These are phyloP conservation scores for Phoma sp. DNA, from an alignment of 2,329 filamentous ascomycete genomes.

Conservation along the genomic window DNA sequence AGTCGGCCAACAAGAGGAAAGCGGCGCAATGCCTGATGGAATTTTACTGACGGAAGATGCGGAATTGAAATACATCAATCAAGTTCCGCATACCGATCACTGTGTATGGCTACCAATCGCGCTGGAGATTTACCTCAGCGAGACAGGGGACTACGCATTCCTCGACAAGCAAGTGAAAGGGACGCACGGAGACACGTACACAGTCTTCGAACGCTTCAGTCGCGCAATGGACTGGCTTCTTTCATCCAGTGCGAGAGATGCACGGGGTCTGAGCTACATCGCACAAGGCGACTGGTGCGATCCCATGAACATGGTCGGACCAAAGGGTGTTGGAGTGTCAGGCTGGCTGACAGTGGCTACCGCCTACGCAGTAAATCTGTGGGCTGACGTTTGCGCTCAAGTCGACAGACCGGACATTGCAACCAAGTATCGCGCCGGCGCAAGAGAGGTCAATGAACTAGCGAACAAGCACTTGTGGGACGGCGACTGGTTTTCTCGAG, in stretches of 20 bases:
- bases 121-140: slow-evolving; percentile 61
- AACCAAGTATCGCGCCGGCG: slow-evolving; percentile 54
- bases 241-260: slow-evolving; percentile 53
- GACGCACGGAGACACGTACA: slow-evolving; percentile 54
- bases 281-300: slow-evolving; percentile 68
- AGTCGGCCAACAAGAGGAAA: slow-evolving; percentile 61
- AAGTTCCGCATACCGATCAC: slow-evolving; percentile 66
- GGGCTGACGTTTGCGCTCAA: slow-evolving; percentile 60
- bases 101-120: slow-evolving; percentile 65
- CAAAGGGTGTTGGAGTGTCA: slow-evolving; percentile 63
- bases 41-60: slow-evolving; percentile 61
- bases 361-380: slow-evolving; percentile 60
- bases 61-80: slow-evolving; percentile 67
- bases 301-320: slow-evolving; percentile 68
- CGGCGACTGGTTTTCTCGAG: slow-evolving; percentile 63
- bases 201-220: slow-evolving; percentile 62
- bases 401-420: slow-evolving; percentile 52
- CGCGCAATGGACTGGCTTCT: slow-evolving; percentile 66
- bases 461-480: slow-evolving; percentile 63
- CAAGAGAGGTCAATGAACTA: slow-evolving; percentile 56
- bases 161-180: slow-evolving; percentile 55
- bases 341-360: slow-evolving; percentile 66
- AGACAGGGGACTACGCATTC: slow-evolving; percentile 61
- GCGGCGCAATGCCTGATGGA: slow-evolving; percentile 65
- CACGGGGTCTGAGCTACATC: slow-evolving; percentile 63